Percentiles rank a stretch among this genome's conserved stretches.
Conservation (phyloP, 2,329 filamentous ascomycete species). For the Rosellinia necatrix region DNA sequence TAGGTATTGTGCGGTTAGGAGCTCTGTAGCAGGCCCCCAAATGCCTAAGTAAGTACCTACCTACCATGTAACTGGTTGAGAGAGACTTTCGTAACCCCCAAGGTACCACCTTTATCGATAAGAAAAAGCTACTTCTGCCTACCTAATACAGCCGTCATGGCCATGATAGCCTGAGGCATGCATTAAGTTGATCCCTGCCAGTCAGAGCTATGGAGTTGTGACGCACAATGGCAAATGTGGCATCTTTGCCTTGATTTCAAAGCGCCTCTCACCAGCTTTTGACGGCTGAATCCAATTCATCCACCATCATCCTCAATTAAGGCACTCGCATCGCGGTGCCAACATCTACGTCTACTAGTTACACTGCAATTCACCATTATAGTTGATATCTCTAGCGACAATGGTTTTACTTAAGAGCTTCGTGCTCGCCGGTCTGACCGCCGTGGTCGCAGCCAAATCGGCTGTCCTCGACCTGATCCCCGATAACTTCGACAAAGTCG, state of each 20-base stretch:
- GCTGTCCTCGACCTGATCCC: constrained; percentile 90
- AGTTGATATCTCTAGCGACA: constrained; percentile 19
- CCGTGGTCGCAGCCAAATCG: constrained; percentile 69
- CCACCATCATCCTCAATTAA: no score
- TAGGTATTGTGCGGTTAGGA: no score
- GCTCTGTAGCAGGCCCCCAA: constrained; percentile 2
- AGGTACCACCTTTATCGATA: neutral
- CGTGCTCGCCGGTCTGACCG: constrained; percentile 59
- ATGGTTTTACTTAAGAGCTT: constrained; percentile 66
- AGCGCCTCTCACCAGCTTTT: constrained; percentile 19
- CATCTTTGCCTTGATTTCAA: constrained; percentile 32
- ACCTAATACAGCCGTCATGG: no score
- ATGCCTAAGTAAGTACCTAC: neutral
- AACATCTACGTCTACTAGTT: constrained; percentile 3
- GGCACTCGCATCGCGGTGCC: no score
- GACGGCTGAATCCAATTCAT: constrained; percentile 9
- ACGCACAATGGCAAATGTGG: constrained; percentile 32
- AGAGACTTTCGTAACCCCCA: neutral
- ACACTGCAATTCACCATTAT: constrained; percentile 3
- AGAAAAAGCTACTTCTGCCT: no score
- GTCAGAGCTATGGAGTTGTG: constrained; percentile 17
- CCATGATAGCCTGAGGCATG: neutral
- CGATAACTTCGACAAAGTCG: constrained; percentile 87
- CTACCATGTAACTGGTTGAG: neutral
- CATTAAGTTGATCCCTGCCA: constrained; percentile 24